Evolutionary conservation across 2,329 filamentous ascomycete genomes (phyloP), one percentile per base, ranked within the genome.

Genomic region (Fusarium domesticum): DNA sequence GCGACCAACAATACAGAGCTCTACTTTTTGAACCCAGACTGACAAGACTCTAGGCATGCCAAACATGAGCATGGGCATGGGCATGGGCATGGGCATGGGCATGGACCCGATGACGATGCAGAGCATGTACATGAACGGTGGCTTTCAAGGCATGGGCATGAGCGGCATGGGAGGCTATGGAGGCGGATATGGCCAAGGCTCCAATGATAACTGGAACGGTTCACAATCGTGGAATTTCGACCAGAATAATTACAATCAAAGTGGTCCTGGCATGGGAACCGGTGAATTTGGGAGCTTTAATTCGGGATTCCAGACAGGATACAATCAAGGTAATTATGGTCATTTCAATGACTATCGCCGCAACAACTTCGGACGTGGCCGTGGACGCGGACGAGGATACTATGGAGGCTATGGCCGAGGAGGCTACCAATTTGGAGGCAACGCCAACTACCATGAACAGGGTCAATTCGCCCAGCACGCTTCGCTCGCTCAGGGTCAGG

Each of bases 191-290:
- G 71, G 69, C 64, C 67, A 71, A 64, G 80, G 81, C 68, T 79
- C 83, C 77, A 84, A 85, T 80, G 81, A 84, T 80, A 84, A 83
- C 76, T 89, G 85, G 84, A 87, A 85, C 77, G 78, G 78, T 76
- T 84, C 85, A 73, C 84, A 87, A 74, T 82, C 84, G 77, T 89
- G 85, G 85, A 87, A 84, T 84, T 81, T 82, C 77, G 81, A 82
- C 77, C 84, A 86, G 85, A 85, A 88, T 88, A 89, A 88, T 85
- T 89, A 82, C 84, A 90, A 83, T 83, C 75, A 85, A 86, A 89
- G 82, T 87, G 83, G 82, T 80, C 79, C 81, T 78, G 82, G 83
- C 77, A 87, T 87, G 80, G 83, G 82, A 72, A 77, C 78, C 77
- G 83, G 84, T 87, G 85, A 88, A 74, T 89, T 80, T 82, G 85